phyloP scores from a whole-genome alignment of 116 monocot species.

The Papilionanthe hybrid region DNA sequence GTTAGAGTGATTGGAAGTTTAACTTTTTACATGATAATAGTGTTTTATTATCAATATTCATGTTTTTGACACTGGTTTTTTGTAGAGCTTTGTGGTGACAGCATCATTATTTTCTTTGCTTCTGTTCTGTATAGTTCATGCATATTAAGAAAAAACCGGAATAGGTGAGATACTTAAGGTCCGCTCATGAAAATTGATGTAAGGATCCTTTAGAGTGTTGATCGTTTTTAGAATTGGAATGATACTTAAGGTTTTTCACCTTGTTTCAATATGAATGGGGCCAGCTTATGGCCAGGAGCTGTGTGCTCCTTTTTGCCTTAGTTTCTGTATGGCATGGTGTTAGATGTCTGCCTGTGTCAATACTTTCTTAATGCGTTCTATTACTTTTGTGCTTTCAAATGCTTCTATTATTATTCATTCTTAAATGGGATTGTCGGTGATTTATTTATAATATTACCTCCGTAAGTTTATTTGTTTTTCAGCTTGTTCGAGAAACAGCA shows the following conservation, averaged over 20 bases:
- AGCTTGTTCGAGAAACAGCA: constrained; percentile 90
- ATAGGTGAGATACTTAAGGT: not conserved
- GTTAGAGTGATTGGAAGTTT: not conserved
- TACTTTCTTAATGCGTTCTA: not conserved
- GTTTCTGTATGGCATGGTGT: not conserved
- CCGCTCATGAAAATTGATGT: not conserved
- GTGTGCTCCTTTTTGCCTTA: not conserved
- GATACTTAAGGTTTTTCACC: not conserved
- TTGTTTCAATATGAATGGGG: not conserved
- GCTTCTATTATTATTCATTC: not conserved
- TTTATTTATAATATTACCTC: not conserved
- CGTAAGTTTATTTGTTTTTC: constrained; percentile 9
- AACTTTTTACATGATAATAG: not conserved
- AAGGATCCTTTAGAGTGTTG: not conserved
- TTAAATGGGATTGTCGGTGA: not conserved
- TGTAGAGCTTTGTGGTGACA: not conserved
- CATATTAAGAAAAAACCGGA: not conserved
- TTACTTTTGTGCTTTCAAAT: not conserved
- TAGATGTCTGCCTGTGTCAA: not conserved
- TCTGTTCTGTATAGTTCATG: not conserved
- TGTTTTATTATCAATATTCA: not conserved
- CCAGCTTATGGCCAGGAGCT: not conserved
- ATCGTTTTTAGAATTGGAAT: not conserved
- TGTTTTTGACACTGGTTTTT: not conserved
- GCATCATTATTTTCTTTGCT: not conserved